Evolutionary conservation across 805 yeast genomes (phyloP).

Genomic region (Monosporozyma unispora): DNA sequence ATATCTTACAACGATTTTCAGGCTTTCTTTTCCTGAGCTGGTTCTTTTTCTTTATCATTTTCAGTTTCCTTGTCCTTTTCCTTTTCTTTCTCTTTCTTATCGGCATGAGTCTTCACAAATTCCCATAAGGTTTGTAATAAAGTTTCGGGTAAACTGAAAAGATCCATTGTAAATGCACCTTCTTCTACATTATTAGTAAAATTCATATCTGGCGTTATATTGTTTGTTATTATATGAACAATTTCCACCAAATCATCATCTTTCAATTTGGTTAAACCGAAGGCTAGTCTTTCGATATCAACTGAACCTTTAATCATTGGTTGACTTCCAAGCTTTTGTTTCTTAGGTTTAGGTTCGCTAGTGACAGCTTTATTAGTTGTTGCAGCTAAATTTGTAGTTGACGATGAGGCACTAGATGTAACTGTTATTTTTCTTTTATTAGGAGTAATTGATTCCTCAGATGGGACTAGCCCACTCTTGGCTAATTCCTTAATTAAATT

Average conservation of each 20-base stretch:
- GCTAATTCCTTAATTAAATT: constrained; percentile 60
- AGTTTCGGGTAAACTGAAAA: constrained; percentile 85
- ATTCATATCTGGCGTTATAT: constrained; percentile 89
- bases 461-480: constrained; percentile 65
- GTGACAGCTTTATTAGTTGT: not conserved
- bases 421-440: constrained; percentile 23
- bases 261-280: constrained; percentile 73
- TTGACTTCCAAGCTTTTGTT: constrained; percentile 36
- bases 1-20: not conserved
- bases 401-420: not conserved
- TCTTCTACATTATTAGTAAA: constrained; percentile 91
- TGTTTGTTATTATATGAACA: constrained; percentile 96
- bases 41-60: not conserved
- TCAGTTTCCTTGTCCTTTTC: not conserved
- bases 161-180: constrained; percentile 95
- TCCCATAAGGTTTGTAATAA: constrained; percentile 91
- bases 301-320: constrained; percentile 59
- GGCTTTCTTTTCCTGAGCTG: not conserved
- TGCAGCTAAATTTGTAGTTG: constrained; percentile 15
- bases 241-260: constrained; percentile 92
- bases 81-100: constrained; percentile 1
- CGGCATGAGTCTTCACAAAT: constrained; percentile 66
- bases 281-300: constrained; percentile 85
- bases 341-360: constrained; percentile 38
- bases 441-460: constrained; percentile 13